phyloP scores from a whole-genome alignment of 176 grass and related monocot genomes.

The Guadua angustifolia region DNA sequence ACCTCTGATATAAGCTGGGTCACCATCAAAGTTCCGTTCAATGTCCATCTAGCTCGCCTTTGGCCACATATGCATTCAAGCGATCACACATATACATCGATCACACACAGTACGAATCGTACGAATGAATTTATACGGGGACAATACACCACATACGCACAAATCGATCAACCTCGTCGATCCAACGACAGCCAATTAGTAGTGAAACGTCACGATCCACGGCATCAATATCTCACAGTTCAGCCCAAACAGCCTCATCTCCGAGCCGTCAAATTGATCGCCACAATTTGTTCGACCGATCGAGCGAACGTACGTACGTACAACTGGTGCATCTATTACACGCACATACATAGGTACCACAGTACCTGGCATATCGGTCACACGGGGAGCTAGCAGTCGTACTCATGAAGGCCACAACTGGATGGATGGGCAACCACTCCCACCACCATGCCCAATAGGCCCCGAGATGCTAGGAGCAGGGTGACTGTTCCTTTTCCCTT shows the following conservation, averaged over 20 bases:
- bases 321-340: neutral
- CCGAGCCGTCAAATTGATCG: neutral
- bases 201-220: neutral
- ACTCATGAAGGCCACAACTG: neutral
- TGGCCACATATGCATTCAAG: neutral
- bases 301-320: neutral
- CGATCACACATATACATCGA: neutral
- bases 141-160: neutral
- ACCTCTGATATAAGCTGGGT: conserved; percentile 35
- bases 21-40: conserved; percentile 27
- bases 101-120: neutral
- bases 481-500: conserved; percentile 20
- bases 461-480: neutral
- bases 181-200: neutral
- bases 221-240: conserved; percentile 14
- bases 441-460: neutral
- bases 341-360: neutral
- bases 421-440: neutral
- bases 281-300: neutral
- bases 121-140: neutral
- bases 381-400: neutral
- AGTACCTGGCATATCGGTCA: neutral
- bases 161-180: neutral
- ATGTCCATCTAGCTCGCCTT: neutral
- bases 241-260: no score